Base-by-base conservation (phyloP, 257 asterid species). In the Plantago major region DNA sequence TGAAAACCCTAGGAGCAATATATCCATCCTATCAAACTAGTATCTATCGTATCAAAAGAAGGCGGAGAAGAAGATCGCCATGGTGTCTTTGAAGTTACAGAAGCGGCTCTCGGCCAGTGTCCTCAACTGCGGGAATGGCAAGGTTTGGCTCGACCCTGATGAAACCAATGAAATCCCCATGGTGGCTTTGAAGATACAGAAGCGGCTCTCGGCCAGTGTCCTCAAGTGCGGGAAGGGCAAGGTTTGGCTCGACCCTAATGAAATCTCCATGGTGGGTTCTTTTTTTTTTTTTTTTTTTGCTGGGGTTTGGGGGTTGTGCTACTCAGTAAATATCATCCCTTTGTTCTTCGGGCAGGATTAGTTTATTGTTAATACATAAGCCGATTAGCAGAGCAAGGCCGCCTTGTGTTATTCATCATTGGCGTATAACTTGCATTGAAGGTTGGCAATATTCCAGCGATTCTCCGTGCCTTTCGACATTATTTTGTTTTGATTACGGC, bases 121-220 rank as follows among this genome's bases (percentile, higher is more conserved):
- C 3, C 78, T 89, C 71, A 89, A 86, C 81, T 89, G 97, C 64
- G 97, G 97, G 13, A 77, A 85, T 49, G 97, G 95, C 18, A 89
- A 89, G 79, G 97, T 89, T 22, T 89, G 97, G 97, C 90, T 89
- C n/a, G 97, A 89, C 48, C 97, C 97, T 1, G 86, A 89, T 71
- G 97, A 89, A 66, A 76, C 42, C 72, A 84, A 71, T 51, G 97
- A 89, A 66, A 82, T 86, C 82, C 86, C 97, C 80, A 82, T 82
- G 95, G 97, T 86, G 79, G 79, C 95, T 46, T 80, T 89, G 52
- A 89, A 89, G 85, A 73, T 86, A 11, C 97, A 89, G 88, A 89
- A 89, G 86, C 88, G 97, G 86, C 87, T 89, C 1, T 71, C 97
- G 74, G 91, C 97, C 55, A 84, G 94, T 73, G 97, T 89, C 3